These are phyloP conservation scores for Casaregolazyma lundiana DNA, from an alignment of 1,139 yeast genomes.

Conservation along the genomic window DNA sequence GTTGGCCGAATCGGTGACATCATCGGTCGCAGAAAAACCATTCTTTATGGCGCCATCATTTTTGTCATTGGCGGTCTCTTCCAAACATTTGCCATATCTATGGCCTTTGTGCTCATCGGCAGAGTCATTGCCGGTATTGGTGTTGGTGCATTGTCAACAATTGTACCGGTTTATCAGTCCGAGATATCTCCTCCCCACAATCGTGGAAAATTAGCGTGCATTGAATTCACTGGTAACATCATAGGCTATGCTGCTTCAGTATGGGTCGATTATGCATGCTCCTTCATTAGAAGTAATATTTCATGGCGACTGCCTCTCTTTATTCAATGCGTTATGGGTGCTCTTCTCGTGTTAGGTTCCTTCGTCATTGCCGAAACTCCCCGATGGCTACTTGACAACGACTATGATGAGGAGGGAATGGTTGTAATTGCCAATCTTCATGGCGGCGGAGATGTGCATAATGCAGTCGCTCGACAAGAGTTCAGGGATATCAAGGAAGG, in stretches of 20 bases:
- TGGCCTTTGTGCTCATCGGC: constrained; percentile 58
- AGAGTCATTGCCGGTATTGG: constrained; percentile 82
- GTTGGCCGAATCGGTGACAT: constrained; percentile 77
- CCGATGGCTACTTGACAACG: constrained; percentile 82
- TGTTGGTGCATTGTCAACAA: constrained; percentile 85
- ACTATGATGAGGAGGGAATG: constrained; percentile 84
- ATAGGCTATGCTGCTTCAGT: constrained; percentile 81
- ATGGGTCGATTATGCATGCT: constrained; percentile 85
- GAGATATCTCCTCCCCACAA: constrained; percentile 89
- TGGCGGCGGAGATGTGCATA: constrained; percentile 56
- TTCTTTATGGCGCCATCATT: constrained; percentile 73
- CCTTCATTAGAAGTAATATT: constrained; percentile 50
- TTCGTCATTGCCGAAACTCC: constrained; percentile 82
- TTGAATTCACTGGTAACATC: constrained; percentile 89
- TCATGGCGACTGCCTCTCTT: constrained; percentile 81
- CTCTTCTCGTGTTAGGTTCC: constrained; percentile 63
- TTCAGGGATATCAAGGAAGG: constrained; percentile 75
- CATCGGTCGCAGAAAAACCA: constrained; percentile 76
- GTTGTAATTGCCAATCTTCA: constrained; percentile 78
- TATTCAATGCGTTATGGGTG: constrained; percentile 73
- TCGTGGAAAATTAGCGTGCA: constrained; percentile 84
- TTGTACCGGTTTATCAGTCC: constrained; percentile 91
- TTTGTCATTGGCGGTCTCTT: constrained; percentile 78
- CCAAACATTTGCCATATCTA: constrained; percentile 55
- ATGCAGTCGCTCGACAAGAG: constrained; percentile 57